A percentile compares a stretch with the other conserved stretches of the same genome.
Conservation (phyloP, 192 early-diverging fungal species). For the Pecoramyces ruminantium region DNA sequence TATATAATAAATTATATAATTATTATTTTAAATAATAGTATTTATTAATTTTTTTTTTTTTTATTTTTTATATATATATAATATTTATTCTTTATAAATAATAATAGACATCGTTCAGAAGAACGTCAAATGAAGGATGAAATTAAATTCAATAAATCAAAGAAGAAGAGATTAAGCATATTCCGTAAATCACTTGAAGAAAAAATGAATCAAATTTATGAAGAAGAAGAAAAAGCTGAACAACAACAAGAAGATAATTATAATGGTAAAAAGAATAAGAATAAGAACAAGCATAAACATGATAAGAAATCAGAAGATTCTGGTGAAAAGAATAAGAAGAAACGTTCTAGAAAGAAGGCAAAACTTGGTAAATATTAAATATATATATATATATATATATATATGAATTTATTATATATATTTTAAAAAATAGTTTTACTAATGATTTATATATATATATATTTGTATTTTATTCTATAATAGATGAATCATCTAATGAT, state of each 20-base stretch:
- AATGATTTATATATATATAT: too few relatives aligned
- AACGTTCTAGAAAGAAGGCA: neutral
- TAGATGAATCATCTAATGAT: neutral
- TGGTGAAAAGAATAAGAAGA: neutral
- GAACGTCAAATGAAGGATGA: slow-evolving; percentile 26
- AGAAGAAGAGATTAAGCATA: slow-evolving; percentile 21
- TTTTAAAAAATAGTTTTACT: too few relatives aligned
- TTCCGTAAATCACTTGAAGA: slow-evolving; percentile 7
- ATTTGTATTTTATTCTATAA: too few relatives aligned
- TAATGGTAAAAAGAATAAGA: neutral
- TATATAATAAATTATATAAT: neutral
- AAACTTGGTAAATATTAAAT: neutral
- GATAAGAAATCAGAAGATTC: neutral
- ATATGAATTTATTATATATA: too few relatives aligned
- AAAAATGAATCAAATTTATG: neutral
- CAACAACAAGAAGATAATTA: slow-evolving; percentile 1
- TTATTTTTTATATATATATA: neutral
- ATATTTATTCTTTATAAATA: neutral
- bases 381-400: too few relatives aligned
- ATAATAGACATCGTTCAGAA: slow-evolving; percentile 18
- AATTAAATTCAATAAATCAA: slow-evolving; percentile 19
- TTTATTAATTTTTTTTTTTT: slow-evolving; percentile 1
- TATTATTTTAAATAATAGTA: neutral
- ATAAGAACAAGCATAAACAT: neutral
- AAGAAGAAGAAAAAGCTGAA: slow-evolving; percentile 9